Base-by-base conservation (phyloP, 768 basidiomycete species). In the Rhodotorula paludigena region DNA sequence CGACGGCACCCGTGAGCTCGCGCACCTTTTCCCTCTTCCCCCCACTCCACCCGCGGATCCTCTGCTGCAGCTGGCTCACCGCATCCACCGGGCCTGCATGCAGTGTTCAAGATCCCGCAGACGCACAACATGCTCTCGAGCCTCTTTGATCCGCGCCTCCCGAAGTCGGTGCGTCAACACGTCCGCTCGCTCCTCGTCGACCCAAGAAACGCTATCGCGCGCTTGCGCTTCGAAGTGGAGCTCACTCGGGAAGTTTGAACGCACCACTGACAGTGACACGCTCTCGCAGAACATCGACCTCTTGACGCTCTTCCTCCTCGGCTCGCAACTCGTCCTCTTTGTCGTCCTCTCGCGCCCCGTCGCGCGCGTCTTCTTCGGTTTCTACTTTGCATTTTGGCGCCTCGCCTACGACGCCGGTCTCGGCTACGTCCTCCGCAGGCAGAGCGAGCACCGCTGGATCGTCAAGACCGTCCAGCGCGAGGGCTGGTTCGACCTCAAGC, bases 381-480 rank as follows among this genome's bases (percentile, higher is more conserved):
- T 88, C 66, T 94, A 93, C 78, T 97, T 99, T 76, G 86, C 86
- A 16, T 90, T 97, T 78, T 99, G 93, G 92, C 82, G 96, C 4
- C 83, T 84, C 7, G 87, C 89, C 16, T 99, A 99, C 77, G 90
- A 99, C 78, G 87, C 84, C 39, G 94, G 94, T 1, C 84, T 99
- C 53, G 96, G 92, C 1, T 96, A 89, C 87, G 84, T 97, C 18
- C 82, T 99, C 64, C 90, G 90, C 16, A 89, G 89, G 77, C 96
- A 99, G 80, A 94, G 91, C 82, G 93, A 94, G 81, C 87, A 85
- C 80, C 88, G 85, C 75, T 97, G 91, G 89, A 90, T 99, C 73
- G 92, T 96, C 52, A 82, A 85, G 38, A 85, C 87, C 73, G 82
- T 97, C 3, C 84, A 88, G 63, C 81, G 83, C 8, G 80, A 85